Percentiles rank a stretch among this genome's conserved stretches.
Conservation (phyloP, 176 grass and related monocot species). For the Lolium perenne region DNA sequence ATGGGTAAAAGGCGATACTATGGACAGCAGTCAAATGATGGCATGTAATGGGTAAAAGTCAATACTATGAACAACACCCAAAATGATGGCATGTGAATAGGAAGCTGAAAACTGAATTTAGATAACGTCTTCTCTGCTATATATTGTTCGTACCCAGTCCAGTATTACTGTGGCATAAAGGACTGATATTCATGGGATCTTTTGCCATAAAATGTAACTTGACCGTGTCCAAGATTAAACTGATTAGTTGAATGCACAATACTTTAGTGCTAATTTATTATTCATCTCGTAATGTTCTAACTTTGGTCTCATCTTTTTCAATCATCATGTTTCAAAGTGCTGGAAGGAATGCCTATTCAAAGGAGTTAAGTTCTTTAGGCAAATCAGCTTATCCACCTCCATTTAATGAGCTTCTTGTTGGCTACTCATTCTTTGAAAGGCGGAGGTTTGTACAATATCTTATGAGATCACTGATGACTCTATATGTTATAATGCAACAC, state of each 20-base stretch:
- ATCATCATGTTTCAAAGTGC: constrained; percentile 94
- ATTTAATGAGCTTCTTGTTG: constrained; percentile 92
- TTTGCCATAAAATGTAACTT: not conserved
- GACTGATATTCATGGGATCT: not conserved
- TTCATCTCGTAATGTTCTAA: constrained; percentile 40
- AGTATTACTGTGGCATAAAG: constrained; percentile 28
- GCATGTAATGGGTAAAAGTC: too few species aligned
- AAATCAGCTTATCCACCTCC: constrained; percentile 73
- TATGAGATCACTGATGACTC: not conserved
- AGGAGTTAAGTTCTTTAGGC: constrained; percentile 76
- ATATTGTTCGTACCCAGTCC: not conserved
- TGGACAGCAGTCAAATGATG: too few species aligned
- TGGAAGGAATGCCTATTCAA: constrained; percentile 80
- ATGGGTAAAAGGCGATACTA: too few species aligned
- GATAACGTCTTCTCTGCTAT: too few species aligned
- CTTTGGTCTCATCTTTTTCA: constrained; percentile 59
- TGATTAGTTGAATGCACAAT: constrained; percentile 14
- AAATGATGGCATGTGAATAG: too few species aligned
- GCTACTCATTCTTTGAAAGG: constrained; percentile 91
- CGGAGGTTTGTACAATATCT: constrained; percentile 66
- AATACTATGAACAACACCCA: too few species aligned
- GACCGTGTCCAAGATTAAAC: constrained; percentile 11
- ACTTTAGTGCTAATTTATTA: constrained; percentile 20
- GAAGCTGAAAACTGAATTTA: too few species aligned
- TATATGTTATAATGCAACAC: constrained; percentile 52